A percentile compares a stretch with the other conserved stretches of the same genome.
Conservation (phyloP, 2,329 filamentous ascomycete species). For the Aspergillus hortae region DNA sequence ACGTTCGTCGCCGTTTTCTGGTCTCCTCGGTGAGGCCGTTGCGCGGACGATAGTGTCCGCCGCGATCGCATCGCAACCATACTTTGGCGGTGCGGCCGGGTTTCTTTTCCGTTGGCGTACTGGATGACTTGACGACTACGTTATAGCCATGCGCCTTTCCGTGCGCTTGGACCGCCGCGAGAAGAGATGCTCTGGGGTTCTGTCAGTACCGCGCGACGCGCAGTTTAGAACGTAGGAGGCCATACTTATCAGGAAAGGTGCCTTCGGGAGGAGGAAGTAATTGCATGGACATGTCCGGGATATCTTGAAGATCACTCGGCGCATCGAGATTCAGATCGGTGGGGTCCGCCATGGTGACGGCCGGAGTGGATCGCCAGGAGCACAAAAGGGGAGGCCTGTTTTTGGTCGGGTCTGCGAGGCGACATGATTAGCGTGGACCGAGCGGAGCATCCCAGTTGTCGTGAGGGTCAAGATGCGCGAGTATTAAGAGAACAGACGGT, state of each 20-base stretch:
- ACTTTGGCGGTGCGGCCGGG: constrained; percentile 43
- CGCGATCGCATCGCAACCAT: constrained; percentile 44
- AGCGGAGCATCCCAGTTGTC: neutral
- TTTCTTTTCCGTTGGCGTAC: constrained; percentile 44
- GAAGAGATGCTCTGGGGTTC: constrained; percentile 29
- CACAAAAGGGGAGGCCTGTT: constrained; percentile 10
- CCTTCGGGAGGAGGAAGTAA: constrained; percentile 41
- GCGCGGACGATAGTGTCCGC: constrained; percentile 43
- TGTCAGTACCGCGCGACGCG: neutral
- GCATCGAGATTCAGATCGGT: constrained; percentile 43
- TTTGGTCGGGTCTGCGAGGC: constrained; percentile 8
- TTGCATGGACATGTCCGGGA: constrained; percentile 42
- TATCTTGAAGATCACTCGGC: constrained; percentile 44
- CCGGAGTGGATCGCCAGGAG: constrained; percentile 12
- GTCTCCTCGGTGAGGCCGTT: constrained; percentile 46
- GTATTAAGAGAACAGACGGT: neutral
- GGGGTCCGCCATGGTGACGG: constrained; percentile 38
- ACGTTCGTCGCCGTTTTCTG: constrained; percentile 41
- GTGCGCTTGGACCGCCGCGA: constrained; percentile 40
- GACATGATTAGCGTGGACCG: neutral
- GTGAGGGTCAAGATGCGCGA: too few species aligned
- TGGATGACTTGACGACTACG: constrained; percentile 45
- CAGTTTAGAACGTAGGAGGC: neutral
- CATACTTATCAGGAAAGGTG: constrained; percentile 43
- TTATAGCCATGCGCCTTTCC: constrained; percentile 44